Percentiles rank a stretch among this genome's conserved stretches.
These are phyloP conservation scores for Fusarium torreyae DNA, from an alignment of 2,329 filamentous ascomycete genomes.

Conservation along the genomic window DNA sequence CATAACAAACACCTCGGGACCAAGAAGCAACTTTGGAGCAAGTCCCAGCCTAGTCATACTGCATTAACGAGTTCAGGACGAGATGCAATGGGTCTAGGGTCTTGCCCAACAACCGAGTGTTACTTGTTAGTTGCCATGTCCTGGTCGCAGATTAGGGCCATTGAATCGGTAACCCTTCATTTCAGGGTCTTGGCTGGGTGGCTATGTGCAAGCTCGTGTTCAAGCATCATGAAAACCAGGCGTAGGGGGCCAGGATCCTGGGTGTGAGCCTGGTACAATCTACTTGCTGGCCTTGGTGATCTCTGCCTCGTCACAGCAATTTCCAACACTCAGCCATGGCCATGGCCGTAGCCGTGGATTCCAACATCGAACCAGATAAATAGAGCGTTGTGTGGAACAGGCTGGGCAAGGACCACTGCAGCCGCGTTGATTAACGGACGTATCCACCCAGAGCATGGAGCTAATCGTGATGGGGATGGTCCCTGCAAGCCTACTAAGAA, in stretches of 20 bases:
- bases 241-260: not conserved
- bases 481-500: constrained; percentile 19
- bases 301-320: not conserved
- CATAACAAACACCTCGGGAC: not conserved
- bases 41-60: constrained; percentile 12
- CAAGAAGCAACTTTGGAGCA: not conserved
- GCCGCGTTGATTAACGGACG: constrained; percentile 34
- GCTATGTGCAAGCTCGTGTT: constrained; percentile 10
- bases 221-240: not conserved
- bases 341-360: not conserved
- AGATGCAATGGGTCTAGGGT: constrained; percentile 32
- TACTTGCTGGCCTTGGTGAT: not conserved
- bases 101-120: constrained; percentile 26
- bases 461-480: constrained; percentile 36
- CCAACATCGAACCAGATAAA: constrained; percentile 5
- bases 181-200: constrained; percentile 13
- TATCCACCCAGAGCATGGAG: constrained; percentile 31
- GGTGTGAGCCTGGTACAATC: not conserved
- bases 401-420: constrained; percentile 36
- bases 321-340: not conserved
- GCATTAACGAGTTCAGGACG: constrained; percentile 24
- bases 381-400: constrained; percentile 16
- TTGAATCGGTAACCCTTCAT: constrained; percentile 36
- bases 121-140: constrained; percentile 30
- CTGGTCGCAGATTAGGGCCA: constrained; percentile 27